Evolutionary conservation across 1,139 yeast species (phyloP).

Genomic region (Blastobotrys apis): DNA sequence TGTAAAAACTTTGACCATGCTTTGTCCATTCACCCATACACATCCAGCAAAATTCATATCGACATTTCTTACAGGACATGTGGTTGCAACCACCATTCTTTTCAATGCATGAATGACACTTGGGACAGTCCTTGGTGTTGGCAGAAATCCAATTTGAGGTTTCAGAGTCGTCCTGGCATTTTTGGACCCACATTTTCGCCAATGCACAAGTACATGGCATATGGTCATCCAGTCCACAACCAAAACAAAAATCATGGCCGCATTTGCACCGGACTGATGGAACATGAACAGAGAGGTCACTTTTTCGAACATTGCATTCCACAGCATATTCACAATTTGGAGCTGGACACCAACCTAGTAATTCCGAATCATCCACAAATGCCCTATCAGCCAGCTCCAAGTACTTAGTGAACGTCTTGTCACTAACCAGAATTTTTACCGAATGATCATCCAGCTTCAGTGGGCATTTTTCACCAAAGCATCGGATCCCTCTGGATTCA

Average conservation of each 20-base stretch:
- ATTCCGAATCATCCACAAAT: slow-evolving; percentile 51
- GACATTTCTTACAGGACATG: slow-evolving; percentile 82
- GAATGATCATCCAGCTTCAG: slow-evolving; percentile 33
- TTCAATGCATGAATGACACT: slow-evolving; percentile 54
- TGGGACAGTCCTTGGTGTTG: slow-evolving; percentile 80
- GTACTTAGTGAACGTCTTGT: slow-evolving; percentile 26
- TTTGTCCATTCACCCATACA: slow-evolving; percentile 72
- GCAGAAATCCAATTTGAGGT: slow-evolving; percentile 87
- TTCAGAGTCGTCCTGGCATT: slow-evolving; percentile 83
- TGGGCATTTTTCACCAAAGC: slow-evolving; percentile 52
- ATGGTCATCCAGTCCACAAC: slow-evolving; percentile 67
- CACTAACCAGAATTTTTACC: slow-evolving; percentile 38
- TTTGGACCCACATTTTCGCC: slow-evolving; percentile 68
- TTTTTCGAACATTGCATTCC: slow-evolving; percentile 40
- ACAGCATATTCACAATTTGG: slow-evolving; percentile 71
- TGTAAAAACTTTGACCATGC: slow-evolving; percentile 65
- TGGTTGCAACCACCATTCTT: slow-evolving; percentile 96
- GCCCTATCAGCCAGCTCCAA: slow-evolving; percentile 34
- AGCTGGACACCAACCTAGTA: slow-evolving; percentile 77
- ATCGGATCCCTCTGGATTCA: slow-evolving; percentile 47
- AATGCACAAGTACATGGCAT: slow-evolving; percentile 76
- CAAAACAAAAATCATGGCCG: slow-evolving; percentile 73
- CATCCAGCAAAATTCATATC: slow-evolving; percentile 87
- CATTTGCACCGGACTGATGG: slow-evolving; percentile 68
- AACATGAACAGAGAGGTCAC: slow-evolving; percentile 40